These are phyloP conservation scores for Eucalyptus polybractea DNA, from an alignment of 345 rosid genomes.

Conservation along the genomic window DNA sequence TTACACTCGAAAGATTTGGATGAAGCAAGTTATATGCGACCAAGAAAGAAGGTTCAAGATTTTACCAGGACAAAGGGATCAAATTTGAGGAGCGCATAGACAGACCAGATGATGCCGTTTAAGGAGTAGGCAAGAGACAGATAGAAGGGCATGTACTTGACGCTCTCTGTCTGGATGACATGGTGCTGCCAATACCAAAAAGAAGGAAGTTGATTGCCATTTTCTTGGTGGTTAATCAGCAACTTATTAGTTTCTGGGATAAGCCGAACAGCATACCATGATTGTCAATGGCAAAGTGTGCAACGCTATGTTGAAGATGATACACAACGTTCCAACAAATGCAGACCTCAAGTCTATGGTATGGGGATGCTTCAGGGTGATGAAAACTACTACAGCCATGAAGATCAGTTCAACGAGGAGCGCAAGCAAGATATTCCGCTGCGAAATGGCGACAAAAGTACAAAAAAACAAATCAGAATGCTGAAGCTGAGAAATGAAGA, in stretches of 20 bases:
- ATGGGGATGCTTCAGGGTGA: conserved; percentile 9
- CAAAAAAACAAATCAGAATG: not conserved
- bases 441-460: not conserved
- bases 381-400: conserved; percentile 15
- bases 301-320: conserved; percentile 34
- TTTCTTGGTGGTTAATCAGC: not conserved
- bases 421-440: conserved; percentile 10
- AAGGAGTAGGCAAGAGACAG: conserved; percentile 38
- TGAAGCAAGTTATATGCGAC: not conserved
- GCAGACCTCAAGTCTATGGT: conserved; percentile 14
- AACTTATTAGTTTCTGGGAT: not conserved
- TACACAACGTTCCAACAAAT: conserved; percentile 25
- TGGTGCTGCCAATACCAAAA: not conserved
- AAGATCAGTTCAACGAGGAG: conserved; percentile 31
- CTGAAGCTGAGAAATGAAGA: not conserved
- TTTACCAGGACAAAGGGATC: conserved; percentile 48
- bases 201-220: not conserved
- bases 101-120: conserved; percentile 44
- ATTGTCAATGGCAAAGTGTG: conserved; percentile 53
- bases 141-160: conserved; percentile 73
- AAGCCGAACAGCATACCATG: conserved; percentile 21
- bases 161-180: conserved; percentile 64
- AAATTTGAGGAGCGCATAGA: conserved; percentile 39
- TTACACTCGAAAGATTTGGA: not conserved
- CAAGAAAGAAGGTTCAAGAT: not conserved